A percentile compares a stretch with the other conserved stretches of the same genome.
These are phyloP conservation scores for Fusarium mexicanum DNA, from an alignment of 2,329 filamentous ascomycete species.

Conservation along the genomic window DNA sequence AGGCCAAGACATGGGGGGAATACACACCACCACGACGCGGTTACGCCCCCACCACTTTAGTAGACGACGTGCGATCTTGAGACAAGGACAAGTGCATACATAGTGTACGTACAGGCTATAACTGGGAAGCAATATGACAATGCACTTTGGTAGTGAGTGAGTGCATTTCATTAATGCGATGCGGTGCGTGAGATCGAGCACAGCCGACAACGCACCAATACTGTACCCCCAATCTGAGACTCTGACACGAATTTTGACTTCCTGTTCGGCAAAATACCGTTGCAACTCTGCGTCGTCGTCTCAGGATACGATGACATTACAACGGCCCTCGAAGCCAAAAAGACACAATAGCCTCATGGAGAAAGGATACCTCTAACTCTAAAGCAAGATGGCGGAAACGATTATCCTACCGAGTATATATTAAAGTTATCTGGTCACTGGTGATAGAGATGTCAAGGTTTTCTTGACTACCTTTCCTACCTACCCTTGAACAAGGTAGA, in stretches of 20 bases:
- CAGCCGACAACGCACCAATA: constrained; percentile 28
- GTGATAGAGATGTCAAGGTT: not conserved
- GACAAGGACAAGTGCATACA: not conserved
- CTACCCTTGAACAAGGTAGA: not conserved
- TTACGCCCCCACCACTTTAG: constrained; percentile 24
- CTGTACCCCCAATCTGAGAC: not conserved
- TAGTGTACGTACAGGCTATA: constrained; percentile 9
- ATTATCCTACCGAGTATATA: not conserved
- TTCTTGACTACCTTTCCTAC: not conserved
- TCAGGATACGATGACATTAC: constrained; percentile 6
- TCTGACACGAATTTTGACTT: constrained; percentile 10
- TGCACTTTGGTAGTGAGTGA: not conserved
- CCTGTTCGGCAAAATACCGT: not conserved
- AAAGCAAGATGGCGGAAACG: not conserved
- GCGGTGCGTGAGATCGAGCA: constrained; percentile 27
- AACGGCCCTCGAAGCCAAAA: not conserved
- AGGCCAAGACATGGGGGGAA: constrained; percentile 4
- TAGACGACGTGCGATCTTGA: constrained; percentile 24
- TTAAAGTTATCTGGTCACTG: not conserved
- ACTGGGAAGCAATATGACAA: constrained; percentile 19
- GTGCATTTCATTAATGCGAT: constrained; percentile 14
- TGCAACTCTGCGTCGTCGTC: not conserved
- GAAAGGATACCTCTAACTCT: not conserved
- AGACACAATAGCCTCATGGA: not conserved
- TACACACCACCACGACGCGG: constrained; percentile 10